Evolutionary conservation across 2,329 filamentous ascomycete genomes (phyloP).

Genomic region (Hypoxylon sp.): DNA sequence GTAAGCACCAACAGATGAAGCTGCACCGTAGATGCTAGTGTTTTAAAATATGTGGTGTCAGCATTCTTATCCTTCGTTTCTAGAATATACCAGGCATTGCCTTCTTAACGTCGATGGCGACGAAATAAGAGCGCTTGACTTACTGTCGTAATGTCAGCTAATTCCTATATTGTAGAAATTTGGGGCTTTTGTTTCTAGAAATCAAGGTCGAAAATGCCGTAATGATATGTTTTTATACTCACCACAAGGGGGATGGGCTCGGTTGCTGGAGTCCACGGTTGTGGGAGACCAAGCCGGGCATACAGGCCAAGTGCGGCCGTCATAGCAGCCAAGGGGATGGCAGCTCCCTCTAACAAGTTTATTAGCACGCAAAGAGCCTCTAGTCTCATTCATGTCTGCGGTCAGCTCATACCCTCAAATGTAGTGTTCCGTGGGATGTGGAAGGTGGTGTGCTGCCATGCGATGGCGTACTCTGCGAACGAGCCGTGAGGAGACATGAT

Average conservation of each 20-base stretch:
- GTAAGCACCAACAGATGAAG: conserved; percentile 71
- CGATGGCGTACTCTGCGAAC: conserved; percentile 74
- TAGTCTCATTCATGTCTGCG: not conserved
- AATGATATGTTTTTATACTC: too few relatives aligned
- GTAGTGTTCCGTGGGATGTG: conserved; percentile 63
- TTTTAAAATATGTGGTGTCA: too few relatives aligned
- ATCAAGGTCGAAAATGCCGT: too few relatives aligned
- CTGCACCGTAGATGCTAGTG: conserved; percentile 70
- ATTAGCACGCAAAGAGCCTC: conserved; percentile 18
- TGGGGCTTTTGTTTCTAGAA: too few relatives aligned
- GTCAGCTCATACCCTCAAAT: conserved; percentile 62
- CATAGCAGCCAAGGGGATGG: conserved; percentile 69
- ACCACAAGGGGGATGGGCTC: conserved; percentile 57
- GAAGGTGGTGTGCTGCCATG: conserved; percentile 69
- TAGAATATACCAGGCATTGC: too few relatives aligned
- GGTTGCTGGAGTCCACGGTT: conserved; percentile 62
- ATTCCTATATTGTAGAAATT: too few relatives aligned
- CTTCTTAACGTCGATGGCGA: too few relatives aligned
- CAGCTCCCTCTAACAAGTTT: conserved; percentile 64
- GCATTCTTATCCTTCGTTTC: too few relatives aligned
- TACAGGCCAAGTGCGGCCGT: conserved; percentile 68
- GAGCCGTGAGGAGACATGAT: conserved; percentile 66
- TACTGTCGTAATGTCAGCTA: too few relatives aligned
- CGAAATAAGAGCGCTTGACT: too few relatives aligned
- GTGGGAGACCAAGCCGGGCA: conserved; percentile 61